Evolutionary conservation across 2,329 filamentous ascomycete species (phyloP).

Genomic region (Fulvia fulva): DNA sequence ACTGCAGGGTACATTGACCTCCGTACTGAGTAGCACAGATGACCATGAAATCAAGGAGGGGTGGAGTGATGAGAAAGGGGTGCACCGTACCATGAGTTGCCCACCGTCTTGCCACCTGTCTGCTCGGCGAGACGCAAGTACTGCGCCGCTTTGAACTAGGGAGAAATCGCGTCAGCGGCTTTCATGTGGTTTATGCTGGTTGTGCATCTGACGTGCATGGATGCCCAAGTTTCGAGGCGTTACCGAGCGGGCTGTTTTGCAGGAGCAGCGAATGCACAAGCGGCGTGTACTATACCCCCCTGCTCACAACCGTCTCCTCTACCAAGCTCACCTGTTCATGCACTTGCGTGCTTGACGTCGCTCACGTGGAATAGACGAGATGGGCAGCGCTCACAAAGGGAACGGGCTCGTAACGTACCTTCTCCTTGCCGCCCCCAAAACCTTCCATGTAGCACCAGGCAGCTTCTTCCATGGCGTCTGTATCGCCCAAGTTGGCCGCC

Average conservation of each 20-base stretch:
- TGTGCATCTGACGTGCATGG: conserved; percentile 22
- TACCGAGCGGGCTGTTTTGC: conserved; percentile 1
- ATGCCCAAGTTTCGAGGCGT: conserved; percentile 22
- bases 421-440: conserved; percentile 97
- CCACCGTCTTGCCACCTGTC: conserved; percentile 78
- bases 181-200: conserved; percentile 2
- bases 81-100: conserved; percentile 82
- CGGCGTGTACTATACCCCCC: neutral
- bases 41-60: neutral
- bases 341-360: neutral
- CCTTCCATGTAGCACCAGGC: conserved; percentile 95
- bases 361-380: conserved; percentile 16
- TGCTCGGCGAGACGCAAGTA: conserved; percentile 94
- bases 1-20: neutral
- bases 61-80: neutral
- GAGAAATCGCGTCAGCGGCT: conserved; percentile 16
- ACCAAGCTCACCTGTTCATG: neutral
- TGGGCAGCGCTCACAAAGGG: conserved; percentile 1
- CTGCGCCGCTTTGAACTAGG: conserved; percentile 72
- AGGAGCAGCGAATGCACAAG: neutral
- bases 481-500: conserved; percentile 91
- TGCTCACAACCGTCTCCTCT: neutral
- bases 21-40: neutral
- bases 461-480: conserved; percentile 95
- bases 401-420: conserved; percentile 61